A percentile compares a stretch with the other conserved stretches of the same genome.
Conservation (phyloP, 352 stramenopile species). For the Phytophthora uliginosa region DNA sequence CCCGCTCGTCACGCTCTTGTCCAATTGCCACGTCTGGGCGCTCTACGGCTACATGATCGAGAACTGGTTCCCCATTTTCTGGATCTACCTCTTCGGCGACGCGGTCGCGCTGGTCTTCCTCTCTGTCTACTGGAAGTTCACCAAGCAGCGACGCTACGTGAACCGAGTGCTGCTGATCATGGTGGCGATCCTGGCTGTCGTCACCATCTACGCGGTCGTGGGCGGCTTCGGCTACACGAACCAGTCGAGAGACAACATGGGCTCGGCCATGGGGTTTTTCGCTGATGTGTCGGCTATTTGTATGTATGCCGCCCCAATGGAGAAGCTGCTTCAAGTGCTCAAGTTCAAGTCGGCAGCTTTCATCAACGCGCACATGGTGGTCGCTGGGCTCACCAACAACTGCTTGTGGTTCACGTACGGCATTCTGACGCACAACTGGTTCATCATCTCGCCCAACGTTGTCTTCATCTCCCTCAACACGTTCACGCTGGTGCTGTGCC, state of each 20-base stretch:
- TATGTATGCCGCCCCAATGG: slow-evolving; percentile 35
- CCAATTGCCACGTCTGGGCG: slow-evolving; percentile 54
- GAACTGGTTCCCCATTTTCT: slow-evolving; percentile 59
- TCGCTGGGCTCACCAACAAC: slow-evolving; percentile 35
- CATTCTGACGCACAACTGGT: slow-evolving; percentile 41
- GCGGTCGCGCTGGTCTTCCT: slow-evolving; percentile 38
- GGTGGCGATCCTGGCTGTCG: slow-evolving; percentile 20
- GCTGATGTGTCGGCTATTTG: slow-evolving; percentile 34
- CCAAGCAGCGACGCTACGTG: slow-evolving; percentile 35
- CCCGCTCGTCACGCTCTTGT: slow-evolving; percentile 58
- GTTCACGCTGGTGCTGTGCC: slow-evolving; percentile 30
- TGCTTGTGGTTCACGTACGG: slow-evolving; percentile 47
- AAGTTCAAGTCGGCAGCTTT: slow-evolving; percentile 33
- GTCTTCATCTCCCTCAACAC: slow-evolving; percentile 43
- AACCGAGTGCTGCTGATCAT: slow-evolving; percentile 23
- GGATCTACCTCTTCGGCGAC: slow-evolving; percentile 48
- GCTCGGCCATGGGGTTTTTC: slow-evolving; percentile 35
- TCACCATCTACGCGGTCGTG: slow-evolving; percentile 42
- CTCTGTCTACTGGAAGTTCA: slow-evolving; percentile 38
- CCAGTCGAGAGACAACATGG: slow-evolving; percentile 29
- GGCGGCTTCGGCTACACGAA: slow-evolving; percentile 33
- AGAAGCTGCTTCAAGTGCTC: slow-evolving; percentile 37
- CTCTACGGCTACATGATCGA: slow-evolving; percentile 46
- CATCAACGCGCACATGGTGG: slow-evolving; percentile 38
- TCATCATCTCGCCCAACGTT: slow-evolving; percentile 42